Conservation (phyloP, 2,329 filamentous ascomycete species). For the Sporothrix euskadiensis region DNA sequence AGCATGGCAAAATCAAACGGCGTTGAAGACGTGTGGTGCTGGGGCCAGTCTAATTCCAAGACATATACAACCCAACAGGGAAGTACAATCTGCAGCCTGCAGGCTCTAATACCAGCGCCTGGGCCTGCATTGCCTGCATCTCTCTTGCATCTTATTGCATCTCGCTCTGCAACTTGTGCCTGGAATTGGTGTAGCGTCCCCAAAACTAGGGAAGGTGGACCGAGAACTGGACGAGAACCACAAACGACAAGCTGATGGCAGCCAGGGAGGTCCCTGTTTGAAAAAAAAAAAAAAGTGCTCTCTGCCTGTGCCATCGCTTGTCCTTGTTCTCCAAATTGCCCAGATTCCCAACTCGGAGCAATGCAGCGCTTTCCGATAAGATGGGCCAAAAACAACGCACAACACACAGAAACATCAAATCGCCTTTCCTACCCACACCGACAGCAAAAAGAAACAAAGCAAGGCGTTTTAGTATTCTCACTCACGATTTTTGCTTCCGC, state of each 20-base stretch:
- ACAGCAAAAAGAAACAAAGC: background rate
- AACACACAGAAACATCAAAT: background rate
- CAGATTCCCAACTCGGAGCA: background rate
- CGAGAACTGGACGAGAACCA: background rate
- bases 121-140: background rate
- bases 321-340: background rate
- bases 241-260: background rate
- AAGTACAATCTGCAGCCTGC: background rate
- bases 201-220: background rate
- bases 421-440: background rate
- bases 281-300: background rate
- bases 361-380: background rate
- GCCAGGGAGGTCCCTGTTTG: conserved; percentile 4
- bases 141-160: background rate
- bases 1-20: conserved; percentile 10
- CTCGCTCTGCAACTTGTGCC: conserved; percentile 7
- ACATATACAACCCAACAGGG: background rate
- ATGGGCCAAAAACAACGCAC: background rate
- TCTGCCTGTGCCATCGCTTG: background rate
- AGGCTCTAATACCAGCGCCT: background rate
- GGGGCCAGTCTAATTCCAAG: background rate
- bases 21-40: background rate
- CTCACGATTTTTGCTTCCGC: background rate
- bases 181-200: conserved; percentile 12
- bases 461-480: background rate